Percentiles rank a stretch among this genome's conserved stretches.
Conservation (phyloP, 192 early-diverging fungal genomes). For the Funneliformis mosseae region DNA sequence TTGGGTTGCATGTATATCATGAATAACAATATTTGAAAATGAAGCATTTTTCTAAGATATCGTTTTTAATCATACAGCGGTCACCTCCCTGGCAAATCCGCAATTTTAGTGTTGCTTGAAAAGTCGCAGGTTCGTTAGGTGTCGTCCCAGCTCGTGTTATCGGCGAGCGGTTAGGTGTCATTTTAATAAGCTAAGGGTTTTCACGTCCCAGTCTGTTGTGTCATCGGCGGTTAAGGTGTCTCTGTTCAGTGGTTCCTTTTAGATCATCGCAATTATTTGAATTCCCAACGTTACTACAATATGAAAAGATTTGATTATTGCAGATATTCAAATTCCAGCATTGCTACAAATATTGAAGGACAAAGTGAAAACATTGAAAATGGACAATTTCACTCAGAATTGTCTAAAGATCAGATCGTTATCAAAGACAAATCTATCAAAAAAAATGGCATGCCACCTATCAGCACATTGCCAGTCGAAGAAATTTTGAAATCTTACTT, state of each 20-base stretch:
- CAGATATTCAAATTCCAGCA: no score
- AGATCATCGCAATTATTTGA: no score
- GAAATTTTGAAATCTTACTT: conserved; percentile 15
- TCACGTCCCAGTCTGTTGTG: no score
- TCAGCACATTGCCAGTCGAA: conserved; percentile 20
- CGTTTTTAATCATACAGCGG: not conserved
- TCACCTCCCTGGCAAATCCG: conserved; percentile 35
- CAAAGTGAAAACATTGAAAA: not conserved
- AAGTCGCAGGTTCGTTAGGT: not conserved
- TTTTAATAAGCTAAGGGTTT: no score
- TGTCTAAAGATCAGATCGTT: not conserved
- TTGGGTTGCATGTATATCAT: no score
- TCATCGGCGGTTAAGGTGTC: no score
- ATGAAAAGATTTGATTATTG: not conserved
- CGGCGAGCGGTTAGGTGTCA: no score
- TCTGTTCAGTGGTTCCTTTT: no score
- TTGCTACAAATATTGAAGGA: no score
- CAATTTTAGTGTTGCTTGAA: conserved; percentile 27
- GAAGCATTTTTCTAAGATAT: no score
- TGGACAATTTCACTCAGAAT: conserved; percentile 23
- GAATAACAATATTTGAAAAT: no score
- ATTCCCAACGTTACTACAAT: no score
- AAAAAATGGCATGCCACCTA: not conserved
- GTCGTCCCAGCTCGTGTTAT: not conserved
- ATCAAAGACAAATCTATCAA: not conserved